Evolutionary conservation across 1,284 basidiomycete species (phyloP), one percentile per base, ranked within the genome.

Genomic region (Leccinum solheimii): DNA sequence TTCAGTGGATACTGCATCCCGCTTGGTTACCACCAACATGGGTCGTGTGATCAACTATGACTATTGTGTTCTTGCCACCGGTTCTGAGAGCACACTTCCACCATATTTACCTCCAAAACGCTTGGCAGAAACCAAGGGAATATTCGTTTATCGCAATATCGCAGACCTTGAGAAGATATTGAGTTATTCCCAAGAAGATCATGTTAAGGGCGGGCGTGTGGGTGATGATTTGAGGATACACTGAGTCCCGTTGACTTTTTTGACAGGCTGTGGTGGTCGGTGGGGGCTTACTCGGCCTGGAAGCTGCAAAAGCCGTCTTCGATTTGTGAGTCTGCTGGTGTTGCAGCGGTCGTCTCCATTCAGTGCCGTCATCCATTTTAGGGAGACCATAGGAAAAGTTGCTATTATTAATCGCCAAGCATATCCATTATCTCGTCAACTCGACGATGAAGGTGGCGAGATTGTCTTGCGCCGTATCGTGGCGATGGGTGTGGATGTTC

Each of bases 121-220:
- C 6, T 69, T 77, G 13, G 78, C 77, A 49, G 74, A 70, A n/a
- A 75, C 70, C 11, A 69, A 77, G 68, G 81, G 90, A 5, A 78
- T 89, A 2, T 92, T 91, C 60, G 87, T 90, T 0, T 92, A 92
- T 69, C 83, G 90, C 45, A 90, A 85, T 64, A 85, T 92, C 60
- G 76, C 84, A 26, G 88, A 91, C 68, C 76, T 91, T 52, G 82
- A 89, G 60, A 76, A 73, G 5, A 85, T 91, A 61, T 80, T 89
- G 49, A 68, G 73, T n/a, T 90, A 85, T 69, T 80, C 84, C 11
- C 78, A 83, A 51, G 68, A 73, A 51, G 75, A 76, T 5, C 70
- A 75, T 5, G 77, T 86, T 27, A 81, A 77, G 36, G 76, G 76
- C 21, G 68, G 69, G 27, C 55, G 58, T 26, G 69, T 70, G n/a